These are phyloP conservation scores for Sindora glabra DNA, from an alignment of 306 rosid species.

Conservation along the genomic window DNA sequence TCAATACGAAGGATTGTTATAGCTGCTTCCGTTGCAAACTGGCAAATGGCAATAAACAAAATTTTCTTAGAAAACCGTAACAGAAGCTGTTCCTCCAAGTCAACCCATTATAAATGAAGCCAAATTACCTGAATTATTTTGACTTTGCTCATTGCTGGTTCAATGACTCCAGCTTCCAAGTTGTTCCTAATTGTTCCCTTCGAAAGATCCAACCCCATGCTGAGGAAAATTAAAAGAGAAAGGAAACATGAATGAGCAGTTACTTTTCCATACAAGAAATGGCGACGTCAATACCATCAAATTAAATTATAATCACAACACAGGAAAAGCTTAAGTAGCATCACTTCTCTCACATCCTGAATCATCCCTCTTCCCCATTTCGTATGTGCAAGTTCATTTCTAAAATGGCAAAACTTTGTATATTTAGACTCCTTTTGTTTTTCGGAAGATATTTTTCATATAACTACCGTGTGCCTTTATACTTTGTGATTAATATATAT, in stretches of 20 bases:
- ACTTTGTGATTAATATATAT: too few relatives aligned
- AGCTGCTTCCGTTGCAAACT: constrained; percentile 99
- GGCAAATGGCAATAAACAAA: background rate
- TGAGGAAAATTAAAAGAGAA: constrained; percentile 14
- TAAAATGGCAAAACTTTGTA: background rate
- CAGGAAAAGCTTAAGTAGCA: background rate
- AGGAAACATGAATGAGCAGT: background rate
- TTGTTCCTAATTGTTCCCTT: constrained; percentile 75
- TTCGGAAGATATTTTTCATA: too few relatives aligned
- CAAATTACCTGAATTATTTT: constrained; percentile 78
- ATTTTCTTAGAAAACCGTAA: background rate
- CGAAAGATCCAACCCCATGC: constrained; percentile 90
- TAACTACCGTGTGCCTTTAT: too few relatives aligned
- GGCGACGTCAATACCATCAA: background rate
- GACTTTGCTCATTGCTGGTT: constrained; percentile 98
- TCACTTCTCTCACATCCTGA: background rate
- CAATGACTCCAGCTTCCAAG: constrained; percentile 98
- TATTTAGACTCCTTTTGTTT: too few relatives aligned
- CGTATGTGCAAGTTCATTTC: background rate
- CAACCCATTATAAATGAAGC: background rate
- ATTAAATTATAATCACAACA: too few relatives aligned
- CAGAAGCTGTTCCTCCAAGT: background rate
- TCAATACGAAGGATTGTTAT: constrained; percentile 93
- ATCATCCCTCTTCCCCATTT: background rate
- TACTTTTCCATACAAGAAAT: background rate